Evolutionary conservation across 2,329 filamentous ascomycete species (phyloP).

Genomic region (Penicillium sp.): DNA sequence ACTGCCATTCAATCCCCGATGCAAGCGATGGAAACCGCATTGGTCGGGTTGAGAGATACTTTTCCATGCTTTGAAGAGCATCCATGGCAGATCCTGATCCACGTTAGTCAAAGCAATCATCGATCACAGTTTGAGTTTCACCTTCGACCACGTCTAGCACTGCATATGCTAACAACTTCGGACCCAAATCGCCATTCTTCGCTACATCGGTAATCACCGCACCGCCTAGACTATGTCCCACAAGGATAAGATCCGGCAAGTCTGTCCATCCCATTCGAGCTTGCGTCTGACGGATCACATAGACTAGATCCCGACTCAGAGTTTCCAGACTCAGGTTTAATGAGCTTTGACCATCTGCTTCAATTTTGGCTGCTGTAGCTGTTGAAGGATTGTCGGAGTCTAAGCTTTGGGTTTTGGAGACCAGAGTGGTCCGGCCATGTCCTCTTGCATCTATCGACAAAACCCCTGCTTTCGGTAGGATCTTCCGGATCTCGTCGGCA

Average conservation of each 20-base stretch:
- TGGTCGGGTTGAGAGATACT: slow-evolving; percentile 78
- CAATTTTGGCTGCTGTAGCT: slow-evolving; percentile 21
- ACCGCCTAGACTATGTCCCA: slow-evolving; percentile 89
- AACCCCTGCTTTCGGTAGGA: slow-evolving; percentile 72
- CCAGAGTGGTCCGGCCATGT: slow-evolving; percentile 62
- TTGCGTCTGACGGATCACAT: slow-evolving; percentile 63
- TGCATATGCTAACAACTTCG: slow-evolving; percentile 70
- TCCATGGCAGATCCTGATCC: slow-evolving; percentile 77
- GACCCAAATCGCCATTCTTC: slow-evolving; percentile 58
- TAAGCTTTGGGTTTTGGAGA: background rate
- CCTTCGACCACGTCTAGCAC: slow-evolving; percentile 92
- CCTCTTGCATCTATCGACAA: slow-evolving; percentile 80
- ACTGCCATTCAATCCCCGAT: slow-evolving; percentile 87
- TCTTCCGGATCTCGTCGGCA: slow-evolving; percentile 67
- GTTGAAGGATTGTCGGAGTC: slow-evolving; percentile 8
- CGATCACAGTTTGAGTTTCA: slow-evolving; percentile 12
- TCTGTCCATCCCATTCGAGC: slow-evolving; percentile 64
- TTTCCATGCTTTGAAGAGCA: slow-evolving; percentile 88
- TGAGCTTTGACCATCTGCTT: slow-evolving; percentile 29
- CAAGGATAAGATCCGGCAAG: slow-evolving; percentile 69
- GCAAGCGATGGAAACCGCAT: slow-evolving; percentile 68
- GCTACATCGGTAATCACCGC: slow-evolving; percentile 84
- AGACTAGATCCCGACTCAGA: slow-evolving; percentile 65
- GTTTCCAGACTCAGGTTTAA: slow-evolving; percentile 67
- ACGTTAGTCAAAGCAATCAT: background rate